These are phyloP conservation scores for Alternaria brassicae DNA, from an alignment of 2,329 filamentous ascomycete genomes.

Conservation along the genomic window DNA sequence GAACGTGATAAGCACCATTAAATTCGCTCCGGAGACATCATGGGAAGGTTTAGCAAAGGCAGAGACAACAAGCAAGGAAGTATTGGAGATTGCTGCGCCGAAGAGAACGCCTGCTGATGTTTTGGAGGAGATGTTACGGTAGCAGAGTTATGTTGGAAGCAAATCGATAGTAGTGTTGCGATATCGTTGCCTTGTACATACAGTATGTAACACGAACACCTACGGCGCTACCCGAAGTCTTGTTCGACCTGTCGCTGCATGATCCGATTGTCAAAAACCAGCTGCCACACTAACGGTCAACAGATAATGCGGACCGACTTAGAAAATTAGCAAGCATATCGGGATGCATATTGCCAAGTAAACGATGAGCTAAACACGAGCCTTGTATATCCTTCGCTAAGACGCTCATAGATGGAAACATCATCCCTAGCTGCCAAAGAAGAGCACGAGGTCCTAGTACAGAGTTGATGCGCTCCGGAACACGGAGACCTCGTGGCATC, in stretches of 20 bases:
- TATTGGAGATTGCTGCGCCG: conserved; percentile 20
- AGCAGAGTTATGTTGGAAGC: not conserved
- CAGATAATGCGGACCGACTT: not conserved
- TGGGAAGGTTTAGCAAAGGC: conserved; percentile 21
- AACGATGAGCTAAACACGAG: not conserved
- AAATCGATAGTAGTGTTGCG: not conserved
- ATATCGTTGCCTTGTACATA: not conserved
- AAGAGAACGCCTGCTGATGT: conserved; percentile 4
- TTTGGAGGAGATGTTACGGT: not conserved
- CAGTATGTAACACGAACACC: not conserved
- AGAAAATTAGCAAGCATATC: not conserved
- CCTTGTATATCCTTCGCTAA: not conserved
- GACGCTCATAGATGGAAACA: not conserved
- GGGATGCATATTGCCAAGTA: not conserved
- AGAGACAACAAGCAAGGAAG: conserved; percentile 24
- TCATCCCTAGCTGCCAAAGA: not conserved
- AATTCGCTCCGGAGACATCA: conserved; percentile 5
- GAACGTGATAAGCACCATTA: conserved; percentile 19
- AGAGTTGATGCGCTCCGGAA: not conserved
- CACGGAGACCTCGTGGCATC: rapidly evolving
- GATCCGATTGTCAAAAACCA: rapidly evolving
- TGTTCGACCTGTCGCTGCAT: not conserved
- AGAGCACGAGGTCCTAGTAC: not conserved
- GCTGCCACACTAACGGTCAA: not conserved
- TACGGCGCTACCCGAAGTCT: rapidly evolving